Base-by-base conservation (phyloP, 108 stramenopile species). In the Asterionellopsis glacialis region DNA sequence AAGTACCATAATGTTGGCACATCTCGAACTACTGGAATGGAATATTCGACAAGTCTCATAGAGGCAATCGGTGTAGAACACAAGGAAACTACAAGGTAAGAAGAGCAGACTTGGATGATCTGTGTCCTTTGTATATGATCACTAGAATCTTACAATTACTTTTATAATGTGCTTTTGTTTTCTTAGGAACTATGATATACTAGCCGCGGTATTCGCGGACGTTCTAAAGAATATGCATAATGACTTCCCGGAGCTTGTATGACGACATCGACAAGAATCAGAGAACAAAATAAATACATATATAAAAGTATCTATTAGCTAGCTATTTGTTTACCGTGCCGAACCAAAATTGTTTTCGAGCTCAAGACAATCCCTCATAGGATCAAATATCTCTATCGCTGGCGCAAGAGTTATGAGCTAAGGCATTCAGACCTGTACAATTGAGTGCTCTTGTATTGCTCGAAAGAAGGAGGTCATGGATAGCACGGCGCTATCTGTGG, bases 51-150 rank as follows among this genome's bases (percentile, higher is more conserved):
- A 16, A 79, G 87, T 15, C 82, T 94, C 4, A 83, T 94, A 42
- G 93, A 94, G 77, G 93, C 93, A 15, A 69, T 86, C 51, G 85
- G 87, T 23, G 85, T 94, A 19, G 93, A 94, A 48, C 93, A 94
- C 61, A 94, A 94, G 56, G 93, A 94, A 68, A 88, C 93, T 13
- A 90, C 93, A 25, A 64, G 87, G 84, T 84, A 69, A 14, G 72
- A 54, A 21, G 13, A 24, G 41, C 45, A 0, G 43, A 23, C 0
- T 27, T 5, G 11, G 22, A 28, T 27, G 27, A 19, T n/a, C n/a
- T n/a, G 18, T 42, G 12, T 65, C 57, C 10, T 41, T 43, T 42
- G 24, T 59, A 48, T 53, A 9, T 14, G 41, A 24, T 41, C 21
- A 14, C 9, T 44, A 13, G 15, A 41, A 18, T 24, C 18, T 26